Conservation (phyloP, 768 basidiomycete genomes). For the Lactarius deliciosus region DNA sequence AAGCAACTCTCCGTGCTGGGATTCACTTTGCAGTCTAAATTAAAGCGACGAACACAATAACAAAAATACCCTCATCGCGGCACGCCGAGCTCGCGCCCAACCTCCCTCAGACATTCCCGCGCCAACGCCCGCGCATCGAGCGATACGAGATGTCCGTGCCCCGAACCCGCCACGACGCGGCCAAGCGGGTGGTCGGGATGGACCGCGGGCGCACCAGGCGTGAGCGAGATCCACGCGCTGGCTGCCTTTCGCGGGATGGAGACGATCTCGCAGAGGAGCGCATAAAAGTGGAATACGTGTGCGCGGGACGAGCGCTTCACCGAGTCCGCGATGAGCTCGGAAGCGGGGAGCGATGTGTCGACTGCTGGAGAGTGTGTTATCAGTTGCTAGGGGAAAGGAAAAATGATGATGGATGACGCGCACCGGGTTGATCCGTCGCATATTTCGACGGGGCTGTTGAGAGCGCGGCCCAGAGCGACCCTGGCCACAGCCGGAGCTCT, state of each 20-base stretch:
- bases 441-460: slow-evolving; percentile 62
- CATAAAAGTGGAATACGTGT: slow-evolving; percentile 88
- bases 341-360: slow-evolving; percentile 48
- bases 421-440: slow-evolving; percentile 59
- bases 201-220: not conserved
- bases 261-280: slow-evolving; percentile 73
- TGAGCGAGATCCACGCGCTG: slow-evolving; percentile 55
- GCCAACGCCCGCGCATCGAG: slow-evolving; percentile 67
- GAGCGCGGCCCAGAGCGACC: slow-evolving; percentile 73
- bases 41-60: too few species aligned
- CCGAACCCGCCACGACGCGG: not conserved
- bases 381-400: not conserved
- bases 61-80: slow-evolving; percentile 28
- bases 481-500: slow-evolving; percentile 68
- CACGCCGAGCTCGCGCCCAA: slow-evolving; percentile 75
- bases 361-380: slow-evolving; percentile 31
- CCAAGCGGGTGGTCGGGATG: not conserved
- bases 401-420: slow-evolving; percentile 26
- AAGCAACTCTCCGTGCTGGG: too few species aligned
- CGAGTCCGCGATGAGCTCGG: slow-evolving; percentile 63
- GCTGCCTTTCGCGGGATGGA: slow-evolving; percentile 70
- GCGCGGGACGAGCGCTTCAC: slow-evolving; percentile 73
- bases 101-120: slow-evolving; percentile 60
- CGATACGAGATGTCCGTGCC: slow-evolving; percentile 38
- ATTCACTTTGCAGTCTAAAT: too few species aligned